Percentiles rank a stretch among this genome's conserved stretches.
phyloP scores from a whole-genome alignment of 2,329 filamentous ascomycete species.

The Colletotrichum tofieldiae region DNA sequence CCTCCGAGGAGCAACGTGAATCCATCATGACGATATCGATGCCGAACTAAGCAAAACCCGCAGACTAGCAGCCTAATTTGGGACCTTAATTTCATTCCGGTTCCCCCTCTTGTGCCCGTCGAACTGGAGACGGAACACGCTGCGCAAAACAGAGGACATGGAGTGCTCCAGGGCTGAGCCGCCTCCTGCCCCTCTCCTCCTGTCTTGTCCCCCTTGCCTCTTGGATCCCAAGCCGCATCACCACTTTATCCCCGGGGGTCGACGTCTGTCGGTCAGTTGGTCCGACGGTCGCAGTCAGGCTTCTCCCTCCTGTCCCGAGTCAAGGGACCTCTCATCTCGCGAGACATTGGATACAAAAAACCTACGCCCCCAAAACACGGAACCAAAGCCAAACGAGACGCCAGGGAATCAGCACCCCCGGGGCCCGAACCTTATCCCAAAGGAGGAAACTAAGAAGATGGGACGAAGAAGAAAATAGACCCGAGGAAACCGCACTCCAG shows the following conservation, averaged over 20 bases:
- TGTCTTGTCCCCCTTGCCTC: neutral
- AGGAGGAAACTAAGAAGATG: neutral
- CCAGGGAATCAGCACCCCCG: neutral
- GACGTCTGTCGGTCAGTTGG: neutral
- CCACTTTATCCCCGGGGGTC: neutral
- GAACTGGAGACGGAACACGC: neutral
- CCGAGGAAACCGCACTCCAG: neutral
- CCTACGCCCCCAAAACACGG: neutral
- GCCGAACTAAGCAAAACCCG: neutral
- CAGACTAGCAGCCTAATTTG: neutral
- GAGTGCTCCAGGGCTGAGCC: conserved; percentile 8
- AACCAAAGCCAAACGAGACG: neutral
- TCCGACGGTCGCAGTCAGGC: neutral
- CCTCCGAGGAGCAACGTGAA: neutral
- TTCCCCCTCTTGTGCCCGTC: neutral
- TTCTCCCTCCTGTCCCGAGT: neutral
- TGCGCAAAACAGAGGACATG: neutral
- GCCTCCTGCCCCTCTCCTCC: neutral
- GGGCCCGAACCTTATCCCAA: neutral
- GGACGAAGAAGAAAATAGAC: neutral
- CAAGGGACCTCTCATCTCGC: no score
- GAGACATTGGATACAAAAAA: no score
- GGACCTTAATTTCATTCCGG: neutral
- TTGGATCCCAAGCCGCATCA: neutral
- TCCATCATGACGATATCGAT: conserved; percentile 14